Base-by-base conservation (phyloP, 2,329 filamentous ascomycete genomes). In the Fusarium sp. region DNA sequence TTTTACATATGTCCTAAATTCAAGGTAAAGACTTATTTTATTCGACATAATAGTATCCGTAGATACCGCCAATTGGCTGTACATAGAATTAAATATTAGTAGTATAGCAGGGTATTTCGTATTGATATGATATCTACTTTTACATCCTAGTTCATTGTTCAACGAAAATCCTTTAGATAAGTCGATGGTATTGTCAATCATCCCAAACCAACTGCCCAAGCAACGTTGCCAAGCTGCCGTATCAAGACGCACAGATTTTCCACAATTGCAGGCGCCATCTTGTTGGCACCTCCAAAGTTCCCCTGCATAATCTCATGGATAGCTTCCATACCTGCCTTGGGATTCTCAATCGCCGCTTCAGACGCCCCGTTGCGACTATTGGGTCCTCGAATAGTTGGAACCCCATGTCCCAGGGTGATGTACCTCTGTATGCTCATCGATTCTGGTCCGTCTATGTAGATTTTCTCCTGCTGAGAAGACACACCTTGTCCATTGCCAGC, bases 241-340 rank as follows among this genome's bases (percentile, higher is more conserved):
- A 93, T 86, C 70, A 93, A 78, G 47, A 88, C 84, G 47, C 89
- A 86, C 49, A 93, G 76, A 65, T 92, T 92, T 71, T 91, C 90
- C 3, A 92, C 89, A 46, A 93, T 83, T 1, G 90, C 86, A 15
- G 90, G 88, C 62, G 84, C 71, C 10, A 78, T 76, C 30, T 84
- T 83, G 30, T 81, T 78, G 1, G 79, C 80, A 2, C 77, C 79
- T 16, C 77, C 71, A 62, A 84, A 88, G 76, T 90, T 89, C 41
- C 81, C 78, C 32, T 82, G 80, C 66, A 93, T 81, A 12, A 90
- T 80, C 40, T 86, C 84, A 56, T 89, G 84, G 5, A 87, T 83
- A 22, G 88, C 79, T 18, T 86, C 83, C 83, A 92, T 90, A 40
- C 88, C 86, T 2, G 83, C 82, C 29, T 84, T 83, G 0, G 89